Base-by-base conservation (phyloP, 2,329 filamentous ascomycete genomes). In the Arthroderma sp. region DNA sequence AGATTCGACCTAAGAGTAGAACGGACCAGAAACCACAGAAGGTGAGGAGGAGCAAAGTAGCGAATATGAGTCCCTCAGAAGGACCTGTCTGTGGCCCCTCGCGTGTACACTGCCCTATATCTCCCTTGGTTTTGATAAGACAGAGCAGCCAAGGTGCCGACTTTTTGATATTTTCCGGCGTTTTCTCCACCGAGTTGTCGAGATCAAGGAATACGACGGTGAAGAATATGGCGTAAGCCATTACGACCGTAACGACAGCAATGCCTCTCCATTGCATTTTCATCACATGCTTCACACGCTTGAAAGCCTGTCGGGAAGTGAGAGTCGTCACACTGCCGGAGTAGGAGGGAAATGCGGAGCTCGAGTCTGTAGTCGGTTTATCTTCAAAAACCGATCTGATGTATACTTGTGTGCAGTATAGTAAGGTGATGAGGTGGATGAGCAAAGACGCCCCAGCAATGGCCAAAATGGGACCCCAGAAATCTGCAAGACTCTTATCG, bases 201-300 rank as follows among this genome's bases (percentile, higher is more conserved):
- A 95, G 81, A 68, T 88, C 88, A 53, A 97, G 85, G 68, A 97
- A 97, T 56, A 95, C 81, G 49, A 95, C 78, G 1, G 91, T 85
- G 72, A 97, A 96, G 78, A 95, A 95, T 66, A 96, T 84, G 61
- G 97, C 89, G 68, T 97, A 91, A 59, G 83, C 81, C 58, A 96
- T 81, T 64, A 97, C 95, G 68, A 96, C 86, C 55, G 94, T 77
- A 13, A 96, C 90, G 60, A 97, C 88, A 44, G 84, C 82, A 60
- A 96, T 91, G 47, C 91, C 91, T 64, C 91, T 82, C 93, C 93
- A 98, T 71, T 98, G 93, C 2, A 97, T 81, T 68, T 87, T 83
- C 38, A 98, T 81, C 17, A 97, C 90, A 63, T 90, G 86, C 62
- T 84, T 84, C 38, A 98, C 82, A 64, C 93, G 84, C 61, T 87